Base-by-base conservation (phyloP, 2,329 filamentous ascomycete species). In the Fusarium nurragi region DNA sequence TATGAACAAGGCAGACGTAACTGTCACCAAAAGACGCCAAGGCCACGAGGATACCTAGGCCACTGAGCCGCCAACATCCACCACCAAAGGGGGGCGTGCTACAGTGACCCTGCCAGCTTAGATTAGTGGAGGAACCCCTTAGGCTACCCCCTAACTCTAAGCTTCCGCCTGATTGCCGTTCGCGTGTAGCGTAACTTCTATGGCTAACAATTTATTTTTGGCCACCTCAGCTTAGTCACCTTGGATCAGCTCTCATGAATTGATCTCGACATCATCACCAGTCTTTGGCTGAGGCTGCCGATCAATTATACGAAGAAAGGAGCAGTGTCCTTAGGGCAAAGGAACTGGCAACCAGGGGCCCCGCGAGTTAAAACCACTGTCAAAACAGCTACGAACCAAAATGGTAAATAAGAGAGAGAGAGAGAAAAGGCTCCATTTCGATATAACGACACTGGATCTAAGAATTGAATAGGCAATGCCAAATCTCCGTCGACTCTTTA, bases 401-500 rank as follows among this genome's bases (percentile, higher is more conserved):
- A 71, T 71, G 69, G 69, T 71, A 58, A 47, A 50, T n/a, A n/a
- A n/a, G n/a, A n/a, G n/a, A n/a, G n/a, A n/a, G n/a, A n/a, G n/a
- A n/a, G n/a, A n/a, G n/a, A n/a, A n/a, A n/a, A n/a, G n/a, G n/a
- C n/a, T n/a, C n/a, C n/a, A n/a, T n/a, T n/a, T n/a, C n/a, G n/a
- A n/a, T n/a, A 6, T 34, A 18, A 41, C 16, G 9, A 46, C 18
- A 25, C 10, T 10, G 23, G 5, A 41, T 38, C 54, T 60, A 49
- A 57, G 36, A 53, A 45, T 32, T 44, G n/a, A 43, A 13, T 57
- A 91, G 81, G 91, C 90, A 36, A 87, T 98, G 49, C 95, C 95
- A 32, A 98, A 99, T 75, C 85, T 99, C n/a, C 89, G 95, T 47
- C 91, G 95, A 14, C 89, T 99, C 60, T 98, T 99, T 74, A 94